Base-by-base conservation (phyloP, 2,329 filamentous ascomycete genomes). In the Colletotrichum orchidophilum region DNA sequence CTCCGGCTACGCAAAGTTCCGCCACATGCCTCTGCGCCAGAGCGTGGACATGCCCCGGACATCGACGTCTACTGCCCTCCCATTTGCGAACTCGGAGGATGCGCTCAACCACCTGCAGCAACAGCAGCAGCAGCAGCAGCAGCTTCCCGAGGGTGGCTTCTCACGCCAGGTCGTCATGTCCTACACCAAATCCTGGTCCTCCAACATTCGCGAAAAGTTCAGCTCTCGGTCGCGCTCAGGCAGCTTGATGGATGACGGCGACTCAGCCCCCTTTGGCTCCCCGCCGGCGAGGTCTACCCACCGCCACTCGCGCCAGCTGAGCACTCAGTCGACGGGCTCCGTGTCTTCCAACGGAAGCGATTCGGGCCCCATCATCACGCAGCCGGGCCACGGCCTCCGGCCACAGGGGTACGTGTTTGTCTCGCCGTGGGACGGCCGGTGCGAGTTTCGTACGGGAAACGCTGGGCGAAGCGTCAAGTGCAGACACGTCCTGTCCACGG, bases 401-500 rank as follows among this genome's bases (percentile, higher is more conserved):
- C 85, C 90, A 0, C 86, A 87, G 35, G 92, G 91, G 21, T 97
- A 97, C 80, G 88, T 90, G 1, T 98, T 98, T 78, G 83, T 86
- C 24, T 96, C 93, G 52, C 95, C 95, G 0, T 98, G 96, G 96
- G 91, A 94, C 72, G 93, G 94, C 18, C 88, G 88, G 52, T 98
- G 96, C 82, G 93, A 95, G 72, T 98, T 98, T 80, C 86, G 89
- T 18, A 96, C 95, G 0, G 92, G 93, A 46, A 87, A 90, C 66
- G 92, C 89, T 53, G 95, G 96, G 2, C 91, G 92, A 62, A 92
- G 89, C 66, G 82, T 97, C 15, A 91, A 90, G 79, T 95, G 93
- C 81, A 91, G 90, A 66, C 94, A 97, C 79, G 83, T 88, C n/a
- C 84, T 95, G 2, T 86, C 88, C 31, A 83, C 85, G 5, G 57